Evolutionary conservation across 2,329 filamentous ascomycete species (phyloP), one percentile per base, ranked within the genome.

Genomic region (Botryotinia globosa): DNA sequence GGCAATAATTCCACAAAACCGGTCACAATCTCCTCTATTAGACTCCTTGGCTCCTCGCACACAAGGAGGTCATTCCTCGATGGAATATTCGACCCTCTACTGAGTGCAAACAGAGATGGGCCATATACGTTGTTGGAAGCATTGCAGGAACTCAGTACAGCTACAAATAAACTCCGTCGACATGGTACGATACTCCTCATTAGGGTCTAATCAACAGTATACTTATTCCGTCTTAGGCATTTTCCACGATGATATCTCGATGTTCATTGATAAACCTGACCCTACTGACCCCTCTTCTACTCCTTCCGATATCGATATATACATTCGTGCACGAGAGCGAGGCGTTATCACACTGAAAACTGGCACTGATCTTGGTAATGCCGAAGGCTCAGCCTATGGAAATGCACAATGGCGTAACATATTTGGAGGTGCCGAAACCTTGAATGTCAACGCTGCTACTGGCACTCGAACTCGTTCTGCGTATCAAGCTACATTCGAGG

Each of bases 381-480:
- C 93, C 34, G 96, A 99, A 82, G 96, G 95, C 51, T 97, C 94
- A 12, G 95, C 94, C 6, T 98, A 97, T 80, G 91, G 93, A 76
- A 95, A 96, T 77, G 87, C 94, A 62, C 87, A 95, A 69, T 91
- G 94, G 85, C 91, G 96, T 77, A 99, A 99, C 83, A 87, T 99
- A 74, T 93, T 99, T 81, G 96, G 96, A 69, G 96, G 96, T 56
- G 96, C 94, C 37, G 96, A 99, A 84, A 92, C 92, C 72, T 84
- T 99, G 75, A 93, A 93, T 69, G 85, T 97, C 74, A 95, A 97
- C 79, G 94, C 93, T 66, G 94, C 94, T 45, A 85, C 94, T 37
- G 96, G 96, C 73, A 98, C 95, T 10, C 89, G 96, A 62, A 98
- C 96, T 42, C 88, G 94, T 65, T 97, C 94, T 4, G 92, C 95